A percentile compares a stretch with the other conserved stretches of the same genome.
Conservation (phyloP, 805 yeast species). For the Metschnikowia similis region DNA sequence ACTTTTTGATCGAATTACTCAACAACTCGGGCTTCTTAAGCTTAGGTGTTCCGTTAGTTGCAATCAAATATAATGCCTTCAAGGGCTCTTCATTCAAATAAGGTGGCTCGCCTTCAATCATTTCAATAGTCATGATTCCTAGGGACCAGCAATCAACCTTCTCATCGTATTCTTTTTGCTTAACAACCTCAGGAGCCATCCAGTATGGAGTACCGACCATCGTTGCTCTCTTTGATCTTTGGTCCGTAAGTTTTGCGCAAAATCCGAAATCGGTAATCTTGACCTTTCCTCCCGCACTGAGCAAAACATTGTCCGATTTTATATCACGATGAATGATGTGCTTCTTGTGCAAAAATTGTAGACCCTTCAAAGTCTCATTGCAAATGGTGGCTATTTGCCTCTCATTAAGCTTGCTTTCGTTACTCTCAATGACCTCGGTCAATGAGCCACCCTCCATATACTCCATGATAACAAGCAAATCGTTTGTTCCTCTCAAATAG, state of each 20-base stretch:
- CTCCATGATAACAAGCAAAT: slow-evolving; percentile 99
- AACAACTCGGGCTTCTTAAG: slow-evolving; percentile 64
- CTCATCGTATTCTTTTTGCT: slow-evolving; percentile 74
- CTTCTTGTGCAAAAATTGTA: slow-evolving; percentile 86
- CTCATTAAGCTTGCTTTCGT: slow-evolving; percentile 66
- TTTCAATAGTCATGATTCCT: slow-evolving; percentile 83
- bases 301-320: slow-evolving; percentile 43
- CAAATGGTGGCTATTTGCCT: slow-evolving; percentile 90
- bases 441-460: slow-evolving; percentile 98
- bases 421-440: slow-evolving; percentile 92
- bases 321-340: slow-evolving; percentile 76
- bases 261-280: slow-evolving; percentile 46
- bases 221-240: slow-evolving; percentile 69
- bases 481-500: slow-evolving; percentile 70
- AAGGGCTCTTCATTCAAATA: slow-evolving; percentile 76
- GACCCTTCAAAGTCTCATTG: slow-evolving; percentile 83
- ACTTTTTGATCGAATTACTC: slow-evolving; percentile 74
- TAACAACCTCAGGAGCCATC: slow-evolving; percentile 89
- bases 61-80: slow-evolving; percentile 70
- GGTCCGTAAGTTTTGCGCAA: slow-evolving; percentile 68
- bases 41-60: slow-evolving; percentile 79
- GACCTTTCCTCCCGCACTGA: slow-evolving; percentile 40
- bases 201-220: slow-evolving; percentile 89
- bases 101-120: slow-evolving; percentile 86
- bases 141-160: slow-evolving; percentile 81